Evolutionary conservation across 345 rosid genomes (phyloP), one percentile per base, ranked within the genome.

Genomic region (Limnanthes douglasii): DNA sequence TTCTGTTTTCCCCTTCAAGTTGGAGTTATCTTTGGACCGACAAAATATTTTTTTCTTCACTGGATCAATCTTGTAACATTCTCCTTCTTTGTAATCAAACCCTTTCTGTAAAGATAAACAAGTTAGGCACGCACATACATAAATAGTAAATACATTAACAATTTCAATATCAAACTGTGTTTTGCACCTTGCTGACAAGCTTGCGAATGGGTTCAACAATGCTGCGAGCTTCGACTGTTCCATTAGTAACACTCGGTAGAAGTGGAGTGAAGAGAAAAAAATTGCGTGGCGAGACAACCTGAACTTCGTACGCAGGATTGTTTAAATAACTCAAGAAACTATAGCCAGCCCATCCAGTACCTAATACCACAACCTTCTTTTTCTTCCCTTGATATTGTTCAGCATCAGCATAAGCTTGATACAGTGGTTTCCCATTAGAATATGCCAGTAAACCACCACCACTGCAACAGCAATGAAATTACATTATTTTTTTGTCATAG

Each of bases 181-280:
- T 11, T 12, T 4, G 7, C 39, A 77, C 90, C 75, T 73, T 75
- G 43, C 48, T 60, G 19, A 72, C 37, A 21, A 85, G 77, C 18
- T 56, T 68, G 18, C 61, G 79, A 45, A 79, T 59, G 0, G 96
- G 93, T 48, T 85, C 88, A 0, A 85, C 88, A 11, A 85, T 53
- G 69, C 96, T 85, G 10, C 95, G 88, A 12, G 93, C 82, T 50
- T 85, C 93, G 0, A 79, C 83, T 0, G 93, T 76, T 15, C 96
- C 93, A 64, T 61, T 69, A 13, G 90, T 76, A 11, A 79, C 85
- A 40, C 82, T 85, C 0, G 93, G 96, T 21, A 85, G 31, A 45
- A 76, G 46, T n/a, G 96, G 93, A 34, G 93, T 85, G 58, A 85
- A 85, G 0, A 78, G 72, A 33, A 85, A 85, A 37, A 66, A 85